These are phyloP conservation scores for Xanthoconium separans DNA, from an alignment of 1,284 basidiomycete genomes.

Conservation along the genomic window DNA sequence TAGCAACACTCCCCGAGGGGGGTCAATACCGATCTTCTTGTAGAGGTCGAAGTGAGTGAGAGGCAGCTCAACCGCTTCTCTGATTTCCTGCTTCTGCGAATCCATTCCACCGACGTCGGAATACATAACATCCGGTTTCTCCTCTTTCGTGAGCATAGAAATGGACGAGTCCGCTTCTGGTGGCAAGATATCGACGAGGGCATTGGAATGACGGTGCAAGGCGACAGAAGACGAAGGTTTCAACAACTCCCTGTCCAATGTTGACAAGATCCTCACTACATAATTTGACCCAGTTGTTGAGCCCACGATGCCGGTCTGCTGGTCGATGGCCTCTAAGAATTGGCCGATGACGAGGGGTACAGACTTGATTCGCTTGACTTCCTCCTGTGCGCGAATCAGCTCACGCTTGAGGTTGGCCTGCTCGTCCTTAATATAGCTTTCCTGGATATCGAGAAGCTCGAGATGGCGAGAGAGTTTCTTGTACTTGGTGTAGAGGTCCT, in stretches of 20 bases:
- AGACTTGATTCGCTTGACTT: slow-evolving; percentile 99
- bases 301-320: slow-evolving; percentile 96
- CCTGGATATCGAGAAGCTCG: slow-evolving; percentile 93
- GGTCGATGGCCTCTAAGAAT: slow-evolving; percentile 99
- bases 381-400: slow-evolving; percentile 97
- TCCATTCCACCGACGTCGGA: slow-evolving; percentile 97
- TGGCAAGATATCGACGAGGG: slow-evolving; percentile 96
- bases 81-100: slow-evolving; percentile 97
- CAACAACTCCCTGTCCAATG: slow-evolving; percentile 94
- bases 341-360: slow-evolving; percentile 99
- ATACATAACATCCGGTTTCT: slow-evolving; percentile 91
- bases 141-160: slow-evolving; percentile 89
- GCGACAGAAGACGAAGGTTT: slow-evolving; percentile 98
- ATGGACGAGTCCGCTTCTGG: slow-evolving; percentile 99
- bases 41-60: slow-evolving; percentile 97
- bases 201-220: slow-evolving; percentile 97
- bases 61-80: slow-evolving; percentile 98
- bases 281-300: slow-evolving; percentile 99
- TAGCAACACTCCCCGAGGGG: slow-evolving; percentile 82
- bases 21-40: slow-evolving; percentile 99
- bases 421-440: slow-evolving; percentile 99
- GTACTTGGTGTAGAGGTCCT: slow-evolving; percentile 94
- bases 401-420: slow-evolving; percentile 98
- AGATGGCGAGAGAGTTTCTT: slow-evolving; percentile 92
- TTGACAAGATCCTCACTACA: slow-evolving; percentile 96